phyloP scores from a whole-genome alignment of 2,329 filamentous ascomycete genomes.

The Diaporthe australafricana region DNA sequence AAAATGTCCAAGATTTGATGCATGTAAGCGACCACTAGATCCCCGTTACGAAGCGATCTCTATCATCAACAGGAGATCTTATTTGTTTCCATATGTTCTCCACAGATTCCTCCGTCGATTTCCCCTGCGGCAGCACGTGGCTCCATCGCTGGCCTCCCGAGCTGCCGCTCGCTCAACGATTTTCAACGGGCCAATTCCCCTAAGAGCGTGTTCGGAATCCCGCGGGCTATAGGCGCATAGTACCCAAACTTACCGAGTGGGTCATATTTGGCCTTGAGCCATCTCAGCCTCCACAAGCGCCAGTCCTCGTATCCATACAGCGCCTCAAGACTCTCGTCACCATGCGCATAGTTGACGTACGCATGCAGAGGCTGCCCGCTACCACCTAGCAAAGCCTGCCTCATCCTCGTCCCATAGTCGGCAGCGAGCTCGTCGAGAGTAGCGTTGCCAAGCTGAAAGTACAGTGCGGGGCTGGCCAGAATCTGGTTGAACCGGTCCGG shows the following conservation, averaged over 20 bases:
- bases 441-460: neutral
- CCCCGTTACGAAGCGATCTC: no score
- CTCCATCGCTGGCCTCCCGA: neutral
- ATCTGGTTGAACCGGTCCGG: slow-evolving; percentile 27
- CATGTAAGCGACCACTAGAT: neutral
- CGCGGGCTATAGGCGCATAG: neutral
- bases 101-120: neutral
- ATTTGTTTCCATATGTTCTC: neutral
- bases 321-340: slow-evolving; percentile 37
- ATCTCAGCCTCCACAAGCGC: slow-evolving; percentile 45
- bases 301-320: slow-evolving; percentile 48
- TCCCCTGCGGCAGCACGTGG: no score
- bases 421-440: slow-evolving; percentile 5
- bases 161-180: neutral
- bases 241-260: slow-evolving; percentile 37
- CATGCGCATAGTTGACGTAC: slow-evolving; percentile 34
- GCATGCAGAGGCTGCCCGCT: slow-evolving; percentile 12
- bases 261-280: slow-evolving; percentile 50
- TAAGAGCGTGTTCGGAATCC: neutral
- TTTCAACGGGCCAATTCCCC: neutral
- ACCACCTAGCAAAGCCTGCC: neutral
- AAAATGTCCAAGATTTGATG: neutral
- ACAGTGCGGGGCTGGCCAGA: neutral
- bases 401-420: neutral
- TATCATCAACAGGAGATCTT: neutral